Evolutionary conservation across 164 flowering plant species (phyloP), one percentile per base, ranked within the genome.

Genomic region (Stephania yunnanensis): DNA sequence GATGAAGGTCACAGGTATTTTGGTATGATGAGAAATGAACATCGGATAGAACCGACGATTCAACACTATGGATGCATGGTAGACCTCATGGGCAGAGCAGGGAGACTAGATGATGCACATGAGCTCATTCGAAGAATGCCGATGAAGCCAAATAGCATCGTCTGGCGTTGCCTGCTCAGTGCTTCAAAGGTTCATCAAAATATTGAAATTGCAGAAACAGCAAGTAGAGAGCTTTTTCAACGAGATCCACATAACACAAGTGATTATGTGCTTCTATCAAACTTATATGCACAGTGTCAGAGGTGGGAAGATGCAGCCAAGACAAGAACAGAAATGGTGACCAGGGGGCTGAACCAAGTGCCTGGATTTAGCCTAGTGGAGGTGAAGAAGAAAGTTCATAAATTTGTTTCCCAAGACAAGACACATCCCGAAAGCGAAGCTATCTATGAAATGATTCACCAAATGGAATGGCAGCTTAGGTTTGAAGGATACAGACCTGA

Each of bases 381-480:
- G 85, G 92, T 89, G 74, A 75, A 83, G 77, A 83, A 86, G 71
- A 86, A 81, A 75, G 30, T 87, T 0, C 76, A 83, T 82, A 87
- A 76, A 80, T 94, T 94, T 71, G 87, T 89, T 30, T 90, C 92
- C 7, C 89, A 90, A 46, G 97, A 91, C 65, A 87, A 22, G 78
- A 76, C 85, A 10, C 87, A 80, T 66, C 85, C 86, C 6, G 76
- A 84, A 46, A 82, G 86, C 25, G 22, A 81, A 5, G 88, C 77
- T 10, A 77, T 91, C 1, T 86, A 88, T 52, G 90, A 90, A 74
- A 90, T 92, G 97, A 78, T 92, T 61, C 85, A 89, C 80, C 93
- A 94, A 75, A 94, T 94, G 88, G 93, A 89, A 45, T 92, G 97
- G 98, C 96, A 90, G 77, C 31, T 94, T 78, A 89, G 82, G 71